Evolutionary conservation across 768 basidiomycete species (phyloP).

Genomic region (Suillus cothurnatus): DNA sequence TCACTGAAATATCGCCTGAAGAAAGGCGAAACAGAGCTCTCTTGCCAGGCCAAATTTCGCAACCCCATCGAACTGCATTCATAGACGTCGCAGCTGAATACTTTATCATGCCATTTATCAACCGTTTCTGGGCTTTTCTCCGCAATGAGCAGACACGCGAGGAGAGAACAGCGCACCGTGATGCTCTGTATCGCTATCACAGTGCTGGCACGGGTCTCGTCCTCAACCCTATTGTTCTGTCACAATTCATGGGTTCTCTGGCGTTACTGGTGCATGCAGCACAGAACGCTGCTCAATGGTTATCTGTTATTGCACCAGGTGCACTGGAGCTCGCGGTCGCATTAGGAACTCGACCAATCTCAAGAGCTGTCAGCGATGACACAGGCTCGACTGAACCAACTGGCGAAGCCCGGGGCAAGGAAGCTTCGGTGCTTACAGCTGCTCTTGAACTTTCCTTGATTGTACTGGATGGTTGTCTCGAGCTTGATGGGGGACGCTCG

Average conservation of each 20-base stretch:
- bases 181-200: slow-evolving; percentile 58
- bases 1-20: slow-evolving; percentile 43
- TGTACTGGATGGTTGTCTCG: slow-evolving; percentile 71
- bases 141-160: slow-evolving; percentile 82
- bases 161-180: slow-evolving; percentile 61
- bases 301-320: slow-evolving; percentile 79
- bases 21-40: slow-evolving; percentile 20
- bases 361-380: slow-evolving; percentile 40
- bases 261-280: slow-evolving; percentile 82
- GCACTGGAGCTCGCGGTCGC: slow-evolving; percentile 82
- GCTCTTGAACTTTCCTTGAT: slow-evolving; percentile 80
- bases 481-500: slow-evolving; percentile 75
- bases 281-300: slow-evolving; percentile 78
- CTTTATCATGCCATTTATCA: slow-evolving; percentile 89
- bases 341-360: slow-evolving; percentile 67
- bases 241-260: slow-evolving; percentile 75
- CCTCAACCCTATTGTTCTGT: slow-evolving; percentile 74
- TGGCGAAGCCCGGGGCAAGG: slow-evolving; percentile 41
- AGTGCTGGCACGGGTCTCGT: slow-evolving; percentile 83
- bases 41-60: slow-evolving; percentile 9
- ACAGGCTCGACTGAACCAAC: slow-evolving; percentile 27
- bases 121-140: slow-evolving; percentile 94
- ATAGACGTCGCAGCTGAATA: slow-evolving; percentile 80
- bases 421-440: slow-evolving; percentile 73
- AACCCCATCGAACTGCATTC: slow-evolving; percentile 41